Evolutionary conservation across 2,329 filamentous ascomycete genomes (phyloP), one percentile per base, ranked within the genome.

Genomic region (Diaporthe sp.): DNA sequence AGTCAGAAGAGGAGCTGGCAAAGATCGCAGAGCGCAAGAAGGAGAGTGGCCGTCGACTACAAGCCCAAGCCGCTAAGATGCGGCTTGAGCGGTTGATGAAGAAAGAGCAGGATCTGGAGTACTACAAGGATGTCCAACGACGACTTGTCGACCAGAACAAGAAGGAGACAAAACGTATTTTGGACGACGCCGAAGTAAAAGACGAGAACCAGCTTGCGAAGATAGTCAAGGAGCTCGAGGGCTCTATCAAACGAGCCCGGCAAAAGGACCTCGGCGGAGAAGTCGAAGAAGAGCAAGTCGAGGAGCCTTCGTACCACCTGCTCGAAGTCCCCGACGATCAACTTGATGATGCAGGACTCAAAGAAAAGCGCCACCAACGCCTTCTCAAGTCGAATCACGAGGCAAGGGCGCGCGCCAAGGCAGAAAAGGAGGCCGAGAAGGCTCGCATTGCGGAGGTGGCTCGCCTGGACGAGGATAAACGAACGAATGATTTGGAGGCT

Each of bases 31-130:
- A 99, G 87, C 94, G 96, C 82, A 95, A 98, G 82, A 98, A 97
- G 83, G 97, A 99, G 85, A 97, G 95, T 79, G 97, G 97, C 0
- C 90, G 97, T 78, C 90, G 97, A 61, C 83, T 99, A 37, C 97
- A 99, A 83, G 95, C 98, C 81, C 97, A 99, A 84, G 97, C 97
- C 0, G 96, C 96, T 13, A 98, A 98, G 85, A 98, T 98, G 95
- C 93, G 97, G 10, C 87, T 99, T 0, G 97, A 99, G 78, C 98
- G 98, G 81, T 88, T 99, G 63, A 95, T 98, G 83, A 94, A 94
- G 81, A 99, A 99, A 84, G 97, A 99, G 85, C 92, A 98, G 82
- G 96, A 98, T 82, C 87, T 98, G 1, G 96, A 98, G 79, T 98
- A 98, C 84, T 98, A 96, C 87, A 95, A 95, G 82, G 91, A 95